Percentiles rank a stretch among this genome's conserved stretches.
phyloP scores from a whole-genome alignment of 164 flowering plant species.

The Magnolia kwangsiensis region DNA sequence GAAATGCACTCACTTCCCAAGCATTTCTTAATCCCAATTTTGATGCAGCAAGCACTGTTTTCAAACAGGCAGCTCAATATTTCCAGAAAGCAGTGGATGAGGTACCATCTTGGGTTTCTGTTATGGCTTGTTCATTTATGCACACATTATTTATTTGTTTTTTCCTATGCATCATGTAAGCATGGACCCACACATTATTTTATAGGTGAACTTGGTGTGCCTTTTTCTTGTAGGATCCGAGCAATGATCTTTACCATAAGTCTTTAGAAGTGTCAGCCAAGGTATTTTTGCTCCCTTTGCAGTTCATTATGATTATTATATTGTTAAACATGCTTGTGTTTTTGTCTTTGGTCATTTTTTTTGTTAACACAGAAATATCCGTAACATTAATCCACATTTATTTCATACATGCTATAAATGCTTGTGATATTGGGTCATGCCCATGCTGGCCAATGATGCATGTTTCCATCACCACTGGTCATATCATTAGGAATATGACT shows the following conservation, averaged over 20 bases:
- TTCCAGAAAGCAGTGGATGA: constrained; percentile 72
- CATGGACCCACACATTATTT: background rate
- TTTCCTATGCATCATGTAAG: background rate
- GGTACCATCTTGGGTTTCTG: constrained; percentile 33
- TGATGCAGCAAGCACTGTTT: constrained; percentile 51
- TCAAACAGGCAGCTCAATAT: constrained; percentile 52
- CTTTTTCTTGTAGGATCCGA: constrained; percentile 56
- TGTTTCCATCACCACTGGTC: background rate
- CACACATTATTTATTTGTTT: background rate
- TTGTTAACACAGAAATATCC: too few species aligned
- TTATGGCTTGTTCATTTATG: background rate
- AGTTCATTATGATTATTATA: background rate
- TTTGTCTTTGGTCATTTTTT: background rate
- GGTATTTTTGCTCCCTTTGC: constrained; percentile 34
- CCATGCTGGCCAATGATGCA: background rate
- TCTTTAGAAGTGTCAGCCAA: constrained; percentile 68
- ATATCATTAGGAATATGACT: background rate
- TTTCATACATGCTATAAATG: background rate
- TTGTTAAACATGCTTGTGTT: background rate
- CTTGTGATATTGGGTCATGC: background rate
- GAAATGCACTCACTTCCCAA: constrained; percentile 73
- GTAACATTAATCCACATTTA: too few species aligned
- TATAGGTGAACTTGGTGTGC: background rate
- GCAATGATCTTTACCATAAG: constrained; percentile 65
- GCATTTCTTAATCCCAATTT: constrained; percentile 68